Conservation (phyloP, 441 rosid genomes). For the Omphalea diandra region DNA sequence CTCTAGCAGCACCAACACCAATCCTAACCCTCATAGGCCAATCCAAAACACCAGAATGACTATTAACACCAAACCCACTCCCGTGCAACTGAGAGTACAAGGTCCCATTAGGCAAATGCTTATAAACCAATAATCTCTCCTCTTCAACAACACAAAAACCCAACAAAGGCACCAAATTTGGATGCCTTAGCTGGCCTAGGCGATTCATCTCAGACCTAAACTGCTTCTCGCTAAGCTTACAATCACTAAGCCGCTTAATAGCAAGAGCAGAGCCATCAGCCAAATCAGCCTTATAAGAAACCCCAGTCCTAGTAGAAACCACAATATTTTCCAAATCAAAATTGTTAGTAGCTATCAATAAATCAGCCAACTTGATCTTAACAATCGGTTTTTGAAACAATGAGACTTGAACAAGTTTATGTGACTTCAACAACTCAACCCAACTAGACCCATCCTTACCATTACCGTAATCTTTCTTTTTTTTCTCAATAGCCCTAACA, state of each 20-base stretch:
- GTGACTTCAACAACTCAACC: conserved; percentile 50
- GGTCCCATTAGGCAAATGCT: conserved; percentile 65
- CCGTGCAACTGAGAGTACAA: conserved; percentile 45
- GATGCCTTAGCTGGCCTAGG: conserved; percentile 67
- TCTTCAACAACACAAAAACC: conserved; percentile 66
- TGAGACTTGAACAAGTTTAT: conserved; percentile 67
- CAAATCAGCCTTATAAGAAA: conserved; percentile 73
- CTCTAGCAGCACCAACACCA: conserved; percentile 66
- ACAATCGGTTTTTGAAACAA: conserved; percentile 84
- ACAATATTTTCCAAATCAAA: conserved; percentile 52
- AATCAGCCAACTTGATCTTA: conserved; percentile 68
- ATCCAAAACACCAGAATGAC: conserved; percentile 32
- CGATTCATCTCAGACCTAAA: conserved; percentile 61
- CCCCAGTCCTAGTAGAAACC: conserved; percentile 60
- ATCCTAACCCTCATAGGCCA: conserved; percentile 65
- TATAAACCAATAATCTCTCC: conserved; percentile 60
- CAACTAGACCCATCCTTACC: conserved; percentile 52
- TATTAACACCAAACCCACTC: conserved; percentile 16
- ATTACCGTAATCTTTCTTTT: conserved; percentile 28
- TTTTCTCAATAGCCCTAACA: conserved; percentile 29
- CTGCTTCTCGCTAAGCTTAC: conserved; percentile 76
- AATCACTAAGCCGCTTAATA: conserved; percentile 55
- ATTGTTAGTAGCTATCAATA: conserved; percentile 76
- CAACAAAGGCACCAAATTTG: conserved; percentile 68
- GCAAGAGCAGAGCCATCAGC: conserved; percentile 87